Evolutionary conservation across 2,329 filamentous ascomycete genomes (phyloP).

Genomic region (Grosmannia clavigera): DNA sequence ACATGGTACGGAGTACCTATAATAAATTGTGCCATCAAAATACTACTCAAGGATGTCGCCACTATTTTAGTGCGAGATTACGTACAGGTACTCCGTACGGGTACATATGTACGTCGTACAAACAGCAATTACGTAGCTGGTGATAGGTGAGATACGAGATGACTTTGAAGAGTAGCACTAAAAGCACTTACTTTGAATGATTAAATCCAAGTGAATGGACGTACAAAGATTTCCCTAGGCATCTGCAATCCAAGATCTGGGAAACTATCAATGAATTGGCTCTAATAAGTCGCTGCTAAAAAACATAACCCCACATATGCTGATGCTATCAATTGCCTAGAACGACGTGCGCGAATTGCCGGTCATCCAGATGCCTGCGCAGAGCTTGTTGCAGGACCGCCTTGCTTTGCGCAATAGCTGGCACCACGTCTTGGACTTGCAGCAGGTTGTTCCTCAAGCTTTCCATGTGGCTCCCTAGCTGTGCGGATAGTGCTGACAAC

Average conservation of each 20-base stretch:
- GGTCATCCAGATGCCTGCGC: constrained; percentile 29
- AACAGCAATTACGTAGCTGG: too few species aligned
- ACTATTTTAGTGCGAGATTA: not conserved
- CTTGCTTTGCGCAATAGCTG: constrained; percentile 33
- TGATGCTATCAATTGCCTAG: constrained; percentile 21
- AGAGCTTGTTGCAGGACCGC: constrained; percentile 38
- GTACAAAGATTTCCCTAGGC: too few species aligned
- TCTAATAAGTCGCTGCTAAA: not conserved
- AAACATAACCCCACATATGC: not conserved
- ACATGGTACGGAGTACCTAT: not conserved
- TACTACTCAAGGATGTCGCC: not conserved
- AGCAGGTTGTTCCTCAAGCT: constrained; percentile 41
- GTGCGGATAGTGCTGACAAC: constrained; percentile 30
- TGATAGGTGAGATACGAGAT: too few species aligned
- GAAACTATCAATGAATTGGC: not conserved
- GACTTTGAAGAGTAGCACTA: too few species aligned
- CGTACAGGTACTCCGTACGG: too few species aligned
- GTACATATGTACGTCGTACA: too few species aligned
- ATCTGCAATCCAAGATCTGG: not conserved
- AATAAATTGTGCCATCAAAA: not conserved
- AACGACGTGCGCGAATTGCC: constrained; percentile 35
- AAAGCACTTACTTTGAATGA: too few species aligned
- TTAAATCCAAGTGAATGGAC: too few species aligned
- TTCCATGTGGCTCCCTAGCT: constrained; percentile 43
- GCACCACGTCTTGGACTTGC: constrained; percentile 39